Evolutionary conservation across 192 early-diverging fungal species (phyloP).

Genomic region (Cetraspora pellucida): DNA sequence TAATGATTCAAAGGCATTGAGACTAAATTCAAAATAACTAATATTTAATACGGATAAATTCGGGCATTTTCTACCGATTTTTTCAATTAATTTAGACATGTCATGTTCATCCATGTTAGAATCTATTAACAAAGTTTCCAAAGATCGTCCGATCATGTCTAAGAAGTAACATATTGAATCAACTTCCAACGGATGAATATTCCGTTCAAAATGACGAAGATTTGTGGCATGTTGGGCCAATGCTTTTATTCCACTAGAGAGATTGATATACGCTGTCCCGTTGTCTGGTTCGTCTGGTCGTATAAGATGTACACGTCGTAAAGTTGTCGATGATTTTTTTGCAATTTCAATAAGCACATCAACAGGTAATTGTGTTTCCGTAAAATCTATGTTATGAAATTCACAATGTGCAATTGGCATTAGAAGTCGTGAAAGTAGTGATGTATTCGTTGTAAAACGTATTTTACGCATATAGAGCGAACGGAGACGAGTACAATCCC

Average conservation of each 20-base stretch:
- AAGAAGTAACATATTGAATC: background rate
- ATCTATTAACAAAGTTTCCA: constrained; percentile 22
- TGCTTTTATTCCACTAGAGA: constrained; percentile 17
- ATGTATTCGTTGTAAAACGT: background rate
- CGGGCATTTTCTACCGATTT: constrained; percentile 4
- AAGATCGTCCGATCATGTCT: background rate
- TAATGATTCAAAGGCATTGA: background rate
- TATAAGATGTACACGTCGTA: constrained; percentile 6
- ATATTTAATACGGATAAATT: background rate
- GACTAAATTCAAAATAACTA: background rate
- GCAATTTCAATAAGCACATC: constrained; percentile 22
- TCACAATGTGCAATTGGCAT: constrained; percentile 26
- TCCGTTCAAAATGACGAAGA: constrained; percentile 15
- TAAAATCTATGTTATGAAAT: constrained; percentile 36
- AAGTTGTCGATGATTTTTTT: constrained; percentile 18
- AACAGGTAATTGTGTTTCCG: constrained; percentile 6
- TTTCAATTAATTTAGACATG: background rate
- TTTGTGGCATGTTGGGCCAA: constrained; percentile 10
- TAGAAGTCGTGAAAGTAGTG: constrained; percentile 3
- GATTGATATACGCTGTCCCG: background rate
- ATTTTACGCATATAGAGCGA: constrained; percentile 18
- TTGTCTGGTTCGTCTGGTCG: background rate
- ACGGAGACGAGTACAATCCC: constrained; percentile 2
- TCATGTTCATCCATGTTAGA: background rate
- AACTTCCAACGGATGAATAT: constrained; percentile 17